Base-by-base conservation (phyloP, 2,329 filamentous ascomycete genomes). In the Colletotrichum tropicale region DNA sequence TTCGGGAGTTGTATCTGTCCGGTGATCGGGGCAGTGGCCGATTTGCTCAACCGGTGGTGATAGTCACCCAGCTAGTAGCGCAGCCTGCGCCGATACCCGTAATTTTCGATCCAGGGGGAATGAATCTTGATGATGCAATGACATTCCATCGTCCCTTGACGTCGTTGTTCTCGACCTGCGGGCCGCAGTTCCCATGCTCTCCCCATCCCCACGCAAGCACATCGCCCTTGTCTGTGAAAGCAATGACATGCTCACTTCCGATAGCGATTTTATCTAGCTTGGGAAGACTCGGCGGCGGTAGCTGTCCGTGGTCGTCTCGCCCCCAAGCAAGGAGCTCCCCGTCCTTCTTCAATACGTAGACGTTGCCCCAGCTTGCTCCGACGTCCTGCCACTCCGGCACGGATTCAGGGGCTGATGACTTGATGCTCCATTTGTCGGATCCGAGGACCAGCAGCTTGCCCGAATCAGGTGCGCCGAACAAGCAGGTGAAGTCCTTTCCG, bases 171-270 rank as follows among this genome's bases (percentile, higher is more conserved):
- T 89, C 86, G 76, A 92, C 91, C 15, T 90, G 87, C 43, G 92
- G 91, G 5, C 97, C 97, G 83, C 97, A 99, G 83, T 99, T 99
- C 2, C 97, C 97, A 85, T 99, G 97, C 85, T 98, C 96, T 3
- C 96, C 96, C 97, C 97, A 99, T 24, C 97, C 97, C 95, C 96
- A 98, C 2, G 95, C 91, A 65, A 98, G 85, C 2, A 98, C 91
- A 66, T 93, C 90, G 2, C 91, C 91, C 24, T 89, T 87, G 12
- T 85, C 85, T 0, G 94, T 92, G 30, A 96, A 84, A 10, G 92
- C 95, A 77, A 98, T 84, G n/a, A 91, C 92, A 84, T 99, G 97
- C 84, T 98, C 97, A 81, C 96, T 98, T 0, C 97, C 97, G 61
- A 94, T 91, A 5, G 94, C 94, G n/a, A 98, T 89, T 28, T 88